phyloP scores from a whole-genome alignment of 2,329 filamentous ascomycete genomes.

The Trichocomaceae sp. region DNA sequence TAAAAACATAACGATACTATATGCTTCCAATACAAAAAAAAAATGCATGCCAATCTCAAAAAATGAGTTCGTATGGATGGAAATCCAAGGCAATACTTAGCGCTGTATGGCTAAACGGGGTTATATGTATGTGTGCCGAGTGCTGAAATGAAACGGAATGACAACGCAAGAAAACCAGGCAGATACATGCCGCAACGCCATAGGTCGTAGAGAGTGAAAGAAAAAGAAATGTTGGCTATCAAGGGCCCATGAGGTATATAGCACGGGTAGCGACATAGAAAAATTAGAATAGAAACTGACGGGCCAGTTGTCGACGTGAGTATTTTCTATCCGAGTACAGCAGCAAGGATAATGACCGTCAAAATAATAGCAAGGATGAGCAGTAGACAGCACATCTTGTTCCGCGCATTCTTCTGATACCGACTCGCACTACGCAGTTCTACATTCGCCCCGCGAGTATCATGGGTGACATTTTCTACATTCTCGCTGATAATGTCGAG shows the following conservation, averaged over 20 bases:
- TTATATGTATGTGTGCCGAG: background rate
- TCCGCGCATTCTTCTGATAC: slow-evolving; percentile 92
- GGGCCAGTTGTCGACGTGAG: background rate
- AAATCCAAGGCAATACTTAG: background rate
- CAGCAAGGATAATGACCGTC: slow-evolving; percentile 81
- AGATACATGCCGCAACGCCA: slow-evolving; percentile 2
- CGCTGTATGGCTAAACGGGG: background rate
- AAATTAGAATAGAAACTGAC: background rate
- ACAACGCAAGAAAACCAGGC: background rate
- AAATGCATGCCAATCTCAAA: background rate
- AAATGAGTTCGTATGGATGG: too few species aligned
- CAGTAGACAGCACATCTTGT: slow-evolving; percentile 88
- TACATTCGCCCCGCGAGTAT: slow-evolving; percentile 76
- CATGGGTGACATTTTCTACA: slow-evolving; percentile 71
- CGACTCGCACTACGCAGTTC: slow-evolving; percentile 79
- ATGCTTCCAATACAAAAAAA: background rate
- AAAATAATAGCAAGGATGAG: slow-evolving; percentile 83
- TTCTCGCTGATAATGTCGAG: slow-evolving; percentile 84
- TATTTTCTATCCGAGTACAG: slow-evolving; percentile 59
- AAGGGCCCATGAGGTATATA: background rate
- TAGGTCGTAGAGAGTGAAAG: background rate
- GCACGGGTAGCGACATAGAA: background rate
- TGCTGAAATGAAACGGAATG: background rate
- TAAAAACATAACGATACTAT: background rate
- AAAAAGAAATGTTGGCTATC: background rate